phyloP scores from a whole-genome alignment of 1,139 yeast species.

The Yamadazyma buinensis region DNA sequence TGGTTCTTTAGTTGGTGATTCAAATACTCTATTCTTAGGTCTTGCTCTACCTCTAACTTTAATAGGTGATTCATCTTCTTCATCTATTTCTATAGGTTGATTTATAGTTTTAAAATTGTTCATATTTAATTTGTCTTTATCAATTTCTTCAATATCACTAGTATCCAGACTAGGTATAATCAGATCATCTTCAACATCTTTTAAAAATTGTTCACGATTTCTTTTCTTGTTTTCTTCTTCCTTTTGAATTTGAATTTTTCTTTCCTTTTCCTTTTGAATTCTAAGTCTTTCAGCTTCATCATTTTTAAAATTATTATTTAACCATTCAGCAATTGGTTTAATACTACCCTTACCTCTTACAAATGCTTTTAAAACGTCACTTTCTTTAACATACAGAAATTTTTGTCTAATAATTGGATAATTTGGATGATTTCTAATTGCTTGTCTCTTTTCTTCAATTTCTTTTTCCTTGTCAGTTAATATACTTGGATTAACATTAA shows the following conservation, averaged over 20 bases:
- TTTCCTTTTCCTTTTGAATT: slow-evolving; percentile 7
- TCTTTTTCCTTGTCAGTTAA: slow-evolving; percentile 19
- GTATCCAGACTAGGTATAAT: neutral
- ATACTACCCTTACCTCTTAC: slow-evolving; percentile 57
- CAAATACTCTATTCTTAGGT: slow-evolving; percentile 13
- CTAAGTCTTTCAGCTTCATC: slow-evolving; percentile 17
- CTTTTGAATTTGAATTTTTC: neutral
- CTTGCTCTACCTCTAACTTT: slow-evolving; percentile 33
- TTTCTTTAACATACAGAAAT: slow-evolving; percentile 44
- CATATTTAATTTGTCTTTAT: too few species aligned
- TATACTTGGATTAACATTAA: slow-evolving; percentile 7
- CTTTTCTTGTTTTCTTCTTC: neutral
- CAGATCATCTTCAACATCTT: slow-evolving; percentile 1
- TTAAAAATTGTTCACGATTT: slow-evolving; percentile 5
- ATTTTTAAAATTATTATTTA: slow-evolving; percentile 33
- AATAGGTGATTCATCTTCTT: slow-evolving; percentile 25
- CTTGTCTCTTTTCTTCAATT: slow-evolving; percentile 36
- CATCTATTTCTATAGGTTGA: slow-evolving; percentile 12
- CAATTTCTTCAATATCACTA: neutral
- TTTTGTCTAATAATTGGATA: slow-evolving; percentile 47
- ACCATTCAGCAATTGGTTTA: slow-evolving; percentile 50
- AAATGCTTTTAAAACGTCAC: slow-evolving; percentile 58
- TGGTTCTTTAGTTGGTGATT: slow-evolving; percentile 17
- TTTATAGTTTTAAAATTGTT: too few species aligned
- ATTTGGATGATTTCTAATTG: slow-evolving; percentile 40